A percentile compares a stretch with the other conserved stretches of the same genome.
Evolutionary conservation across 1,284 basidiomycete genomes (phyloP).

Genomic region (Ustilago xerochloae): DNA sequence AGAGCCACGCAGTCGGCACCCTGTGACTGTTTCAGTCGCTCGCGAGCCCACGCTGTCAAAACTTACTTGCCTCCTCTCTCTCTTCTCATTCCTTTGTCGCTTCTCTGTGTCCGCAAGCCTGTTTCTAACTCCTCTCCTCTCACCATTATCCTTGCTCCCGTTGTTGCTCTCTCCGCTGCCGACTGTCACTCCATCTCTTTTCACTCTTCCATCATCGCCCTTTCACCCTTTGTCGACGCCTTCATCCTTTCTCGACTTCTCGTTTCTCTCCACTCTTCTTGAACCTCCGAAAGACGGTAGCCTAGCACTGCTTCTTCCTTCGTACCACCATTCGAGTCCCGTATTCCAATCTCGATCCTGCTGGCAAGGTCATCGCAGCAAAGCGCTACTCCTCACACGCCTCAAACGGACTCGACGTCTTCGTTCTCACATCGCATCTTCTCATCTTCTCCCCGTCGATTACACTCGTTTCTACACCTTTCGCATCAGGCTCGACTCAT

Average conservation of each 20-base stretch:
- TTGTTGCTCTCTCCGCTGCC: constrained; percentile 4
- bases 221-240: not conserved
- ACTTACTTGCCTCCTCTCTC: not conserved
- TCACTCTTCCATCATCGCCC: not conserved
- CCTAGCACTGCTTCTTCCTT: not conserved
- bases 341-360: constrained; percentile 13
- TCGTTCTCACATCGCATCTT: too few species aligned
- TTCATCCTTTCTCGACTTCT: not conserved
- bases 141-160: not conserved
- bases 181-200: not conserved
- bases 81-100: not conserved
- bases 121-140: not conserved
- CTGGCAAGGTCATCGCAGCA: constrained; percentile 14
- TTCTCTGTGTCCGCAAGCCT: constrained; percentile 11
- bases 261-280: not conserved
- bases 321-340: not conserved
- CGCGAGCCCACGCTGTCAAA: constrained; percentile 6
- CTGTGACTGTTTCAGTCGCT: too few species aligned
- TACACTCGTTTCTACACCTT: not conserved
- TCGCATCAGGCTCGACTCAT: not conserved
- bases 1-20: too few species aligned
- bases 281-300: not conserved
- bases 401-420: not conserved
- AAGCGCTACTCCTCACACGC: not conserved
- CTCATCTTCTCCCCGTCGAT: not conserved